These are phyloP conservation scores for Litsea cubeba DNA, from an alignment of 164 flowering plant genomes.

Conservation along the genomic window DNA sequence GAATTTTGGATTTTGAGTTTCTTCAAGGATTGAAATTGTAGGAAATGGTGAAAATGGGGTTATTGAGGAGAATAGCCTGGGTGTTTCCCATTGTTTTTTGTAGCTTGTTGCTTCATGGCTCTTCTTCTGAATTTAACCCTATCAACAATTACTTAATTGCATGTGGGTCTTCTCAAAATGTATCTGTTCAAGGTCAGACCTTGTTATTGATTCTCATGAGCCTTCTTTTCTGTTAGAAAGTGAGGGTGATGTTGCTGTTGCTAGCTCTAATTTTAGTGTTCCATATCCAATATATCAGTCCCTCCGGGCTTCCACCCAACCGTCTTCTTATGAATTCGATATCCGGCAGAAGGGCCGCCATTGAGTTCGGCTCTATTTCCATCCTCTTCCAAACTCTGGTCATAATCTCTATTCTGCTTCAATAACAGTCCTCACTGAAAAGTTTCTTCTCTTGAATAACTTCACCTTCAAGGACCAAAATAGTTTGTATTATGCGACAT, in stretches of 20 bases:
- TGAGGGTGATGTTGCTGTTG: slow-evolving; percentile 31
- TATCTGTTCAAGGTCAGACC: slow-evolving; percentile 50
- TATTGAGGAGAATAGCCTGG: slow-evolving; percentile 20
- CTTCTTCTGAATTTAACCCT: slow-evolving; percentile 49
- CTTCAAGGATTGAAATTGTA: background rate
- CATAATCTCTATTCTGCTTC: slow-evolving; percentile 17
- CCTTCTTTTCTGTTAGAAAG: slow-evolving; percentile 39
- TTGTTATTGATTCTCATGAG: slow-evolving; percentile 58
- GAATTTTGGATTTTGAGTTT: background rate
- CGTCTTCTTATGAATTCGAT: slow-evolving; percentile 54
- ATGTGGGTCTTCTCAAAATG: slow-evolving; percentile 70
- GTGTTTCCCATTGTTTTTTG: slow-evolving; percentile 26
- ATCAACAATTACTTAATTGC: slow-evolving; percentile 61
- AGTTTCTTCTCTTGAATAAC: slow-evolving; percentile 25
- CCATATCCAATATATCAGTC: slow-evolving; percentile 59
- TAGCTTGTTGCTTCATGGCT: slow-evolving; percentile 14
- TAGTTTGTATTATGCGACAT: slow-evolving; percentile 51
- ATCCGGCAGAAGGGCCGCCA: slow-evolving; percentile 59
- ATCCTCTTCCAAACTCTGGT: slow-evolving; percentile 15
- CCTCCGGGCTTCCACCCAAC: slow-evolving; percentile 46
- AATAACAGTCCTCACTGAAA: slow-evolving; percentile 23
- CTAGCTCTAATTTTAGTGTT: slow-evolving; percentile 39
- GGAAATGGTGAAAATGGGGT: slow-evolving; percentile 26
- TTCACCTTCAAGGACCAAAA: slow-evolving; percentile 20
- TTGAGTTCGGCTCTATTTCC: slow-evolving; percentile 31